These are phyloP conservation scores for Fistulinella cinereoalba DNA, from an alignment of 1,284 basidiomycete species.

Conservation along the genomic window DNA sequence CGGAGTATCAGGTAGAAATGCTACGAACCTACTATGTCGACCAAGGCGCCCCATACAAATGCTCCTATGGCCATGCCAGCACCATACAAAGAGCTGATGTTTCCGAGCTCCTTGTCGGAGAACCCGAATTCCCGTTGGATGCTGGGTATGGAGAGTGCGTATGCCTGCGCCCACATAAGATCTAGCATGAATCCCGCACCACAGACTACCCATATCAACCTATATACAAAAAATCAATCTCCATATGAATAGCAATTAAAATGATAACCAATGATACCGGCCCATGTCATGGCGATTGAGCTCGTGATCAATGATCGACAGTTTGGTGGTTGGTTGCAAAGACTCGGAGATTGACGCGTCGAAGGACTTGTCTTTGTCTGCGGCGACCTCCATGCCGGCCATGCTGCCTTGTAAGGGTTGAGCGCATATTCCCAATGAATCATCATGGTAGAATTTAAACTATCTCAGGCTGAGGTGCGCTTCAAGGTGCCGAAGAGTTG, in stretches of 20 bases:
- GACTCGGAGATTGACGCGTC: too few species aligned
- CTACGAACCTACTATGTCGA: not conserved
- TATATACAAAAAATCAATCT: not conserved
- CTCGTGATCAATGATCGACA: slow-evolving; percentile 12
- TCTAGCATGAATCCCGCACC: not conserved
- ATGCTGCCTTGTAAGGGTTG: too few species aligned
- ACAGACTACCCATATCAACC: not conserved
- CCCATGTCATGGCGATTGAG: slow-evolving; percentile 17
- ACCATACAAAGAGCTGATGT: not conserved
- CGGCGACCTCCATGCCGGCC: too few species aligned
- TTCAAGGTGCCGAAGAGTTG: too few species aligned
- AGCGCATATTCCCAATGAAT: too few species aligned
- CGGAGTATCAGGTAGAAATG: not conserved
- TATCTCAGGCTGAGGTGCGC: too few species aligned
- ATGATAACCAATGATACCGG: slow-evolving; percentile 16
- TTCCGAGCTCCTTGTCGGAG: not conserved
- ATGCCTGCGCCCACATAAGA: not conserved
- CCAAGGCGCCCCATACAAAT: not conserved
- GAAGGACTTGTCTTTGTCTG: too few species aligned
- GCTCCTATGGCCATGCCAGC: not conserved
- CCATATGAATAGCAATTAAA: too few species aligned
- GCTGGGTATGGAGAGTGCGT: not conserved
- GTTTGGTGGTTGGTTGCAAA: slow-evolving; percentile 10
- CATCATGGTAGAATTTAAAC: too few species aligned
- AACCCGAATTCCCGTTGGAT: not conserved